These are phyloP conservation scores for Talaromyces trachyspermus DNA, from an alignment of 495 filamentous ascomycete species.

Conservation along the genomic window DNA sequence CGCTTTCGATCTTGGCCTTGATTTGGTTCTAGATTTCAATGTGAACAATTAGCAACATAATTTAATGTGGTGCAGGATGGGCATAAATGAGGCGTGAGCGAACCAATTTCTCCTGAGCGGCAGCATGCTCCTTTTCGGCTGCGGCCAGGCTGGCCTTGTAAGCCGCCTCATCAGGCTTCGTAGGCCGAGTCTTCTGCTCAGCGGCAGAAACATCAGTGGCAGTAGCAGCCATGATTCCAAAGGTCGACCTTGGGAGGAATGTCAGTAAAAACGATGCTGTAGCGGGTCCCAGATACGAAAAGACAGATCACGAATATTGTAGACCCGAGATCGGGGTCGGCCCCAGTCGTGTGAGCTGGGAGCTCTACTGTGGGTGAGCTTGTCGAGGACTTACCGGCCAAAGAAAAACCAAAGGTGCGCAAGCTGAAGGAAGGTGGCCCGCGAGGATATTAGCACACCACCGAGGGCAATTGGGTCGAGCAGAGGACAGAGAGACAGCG, in stretches of 20 bases:
- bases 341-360: too few relatives aligned
- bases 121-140: conserved; percentile 76
- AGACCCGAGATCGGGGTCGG: too few relatives aligned
- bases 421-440: background rate
- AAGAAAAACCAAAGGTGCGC: background rate
- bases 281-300: too few relatives aligned
- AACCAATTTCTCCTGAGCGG: conserved; percentile 69
- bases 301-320: too few relatives aligned
- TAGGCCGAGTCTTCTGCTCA: conserved; percentile 40
- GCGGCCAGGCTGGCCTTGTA: conserved; percentile 60
- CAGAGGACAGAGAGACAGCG: background rate
- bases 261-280: background rate
- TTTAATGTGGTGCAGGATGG: too few relatives aligned
- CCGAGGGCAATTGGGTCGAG: too few relatives aligned
- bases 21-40: conserved; percentile 57
- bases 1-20: conserved; percentile 75
- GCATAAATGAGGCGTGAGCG: too few relatives aligned
- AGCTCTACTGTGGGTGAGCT: too few relatives aligned
- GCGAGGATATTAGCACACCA: background rate
- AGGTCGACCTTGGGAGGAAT: background rate
- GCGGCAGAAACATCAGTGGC: conserved; percentile 15
- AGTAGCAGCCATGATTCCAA: conserved; percentile 7
- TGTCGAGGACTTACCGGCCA: background rate
- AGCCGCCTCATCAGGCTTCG: conserved; percentile 48
- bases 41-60: background rate